Conservation (phyloP, 306 rosid genomes). For the Quercus variabilis region DNA sequence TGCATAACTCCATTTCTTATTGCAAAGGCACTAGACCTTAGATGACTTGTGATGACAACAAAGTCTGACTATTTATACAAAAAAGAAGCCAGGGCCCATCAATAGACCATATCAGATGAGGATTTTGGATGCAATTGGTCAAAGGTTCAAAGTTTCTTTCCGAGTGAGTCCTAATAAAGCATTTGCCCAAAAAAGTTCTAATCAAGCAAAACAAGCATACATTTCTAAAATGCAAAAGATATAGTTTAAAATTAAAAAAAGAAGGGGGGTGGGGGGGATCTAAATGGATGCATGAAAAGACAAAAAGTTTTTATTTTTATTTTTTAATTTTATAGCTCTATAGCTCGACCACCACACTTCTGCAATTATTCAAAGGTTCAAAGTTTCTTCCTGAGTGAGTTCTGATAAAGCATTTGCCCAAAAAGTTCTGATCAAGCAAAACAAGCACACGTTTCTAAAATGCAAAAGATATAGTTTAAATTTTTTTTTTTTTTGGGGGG, state of each 20-base stretch:
- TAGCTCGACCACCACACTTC: no score
- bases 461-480: conserved; percentile 4
- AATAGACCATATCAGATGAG: conserved; percentile 2
- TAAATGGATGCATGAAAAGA: not conserved
- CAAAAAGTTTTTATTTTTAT: no score
- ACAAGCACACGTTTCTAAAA: conserved; percentile 6
- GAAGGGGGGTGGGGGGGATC: not conserved
- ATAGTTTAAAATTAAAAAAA: not conserved
- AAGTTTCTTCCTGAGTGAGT: not conserved
- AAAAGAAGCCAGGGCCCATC: not conserved
- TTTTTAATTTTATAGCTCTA: no score
- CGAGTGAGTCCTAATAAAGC: not conserved
- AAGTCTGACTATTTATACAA: not conserved
- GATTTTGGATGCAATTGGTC: not conserved
- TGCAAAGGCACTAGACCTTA: not conserved
- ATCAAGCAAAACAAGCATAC: not conserved
- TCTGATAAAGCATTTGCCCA: no score
- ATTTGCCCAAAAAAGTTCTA: no score
- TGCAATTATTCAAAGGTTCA: not conserved
- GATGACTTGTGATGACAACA: not conserved
- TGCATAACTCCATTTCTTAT: not conserved
- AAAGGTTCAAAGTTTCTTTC: not conserved
- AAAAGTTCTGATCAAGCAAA: not conserved
- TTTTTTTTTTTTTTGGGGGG: not conserved
- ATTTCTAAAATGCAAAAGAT: conserved; percentile 19